Evolutionary conservation across 371 early-diverging fungal species (phyloP).

Genomic region (Rhizopus arrhizus): DNA sequence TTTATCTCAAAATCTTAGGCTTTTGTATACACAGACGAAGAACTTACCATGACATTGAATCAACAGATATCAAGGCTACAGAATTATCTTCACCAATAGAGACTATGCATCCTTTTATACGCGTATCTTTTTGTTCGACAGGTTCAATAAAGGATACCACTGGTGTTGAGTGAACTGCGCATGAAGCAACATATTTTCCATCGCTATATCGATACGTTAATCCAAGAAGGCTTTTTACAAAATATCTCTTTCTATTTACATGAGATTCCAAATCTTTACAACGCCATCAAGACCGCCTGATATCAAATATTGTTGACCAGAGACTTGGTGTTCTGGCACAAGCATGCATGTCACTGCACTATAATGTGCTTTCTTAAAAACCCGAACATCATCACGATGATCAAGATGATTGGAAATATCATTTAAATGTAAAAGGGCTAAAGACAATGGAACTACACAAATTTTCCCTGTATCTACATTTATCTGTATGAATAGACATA

Average conservation of each 20-base stretch:
- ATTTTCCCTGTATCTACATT: slow-evolving; percentile 57
- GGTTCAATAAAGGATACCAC: slow-evolving; percentile 66
- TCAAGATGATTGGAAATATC: slow-evolving; percentile 31
- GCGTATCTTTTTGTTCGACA: slow-evolving; percentile 59
- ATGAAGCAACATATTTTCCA: slow-evolving; percentile 66
- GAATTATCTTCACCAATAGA: slow-evolving; percentile 74
- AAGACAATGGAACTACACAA: slow-evolving; percentile 49
- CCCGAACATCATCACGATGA: slow-evolving; percentile 23
- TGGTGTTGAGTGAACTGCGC: slow-evolving; percentile 62
- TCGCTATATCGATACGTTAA: slow-evolving; percentile 38
- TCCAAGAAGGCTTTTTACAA: neutral
- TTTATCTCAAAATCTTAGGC: neutral
- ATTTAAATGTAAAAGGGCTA: slow-evolving; percentile 45
- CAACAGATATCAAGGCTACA: slow-evolving; percentile 71
- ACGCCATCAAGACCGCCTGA: slow-evolving; percentile 72
- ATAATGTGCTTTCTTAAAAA: slow-evolving; percentile 51
- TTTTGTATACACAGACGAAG: neutral
- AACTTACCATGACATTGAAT: slow-evolving; percentile 71
- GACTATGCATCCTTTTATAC: slow-evolving; percentile 63
- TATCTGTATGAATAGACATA: neutral
- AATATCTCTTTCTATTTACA: slow-evolving; percentile 46
- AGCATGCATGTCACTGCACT: slow-evolving; percentile 62
- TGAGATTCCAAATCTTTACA: slow-evolving; percentile 77
- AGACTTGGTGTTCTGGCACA: slow-evolving; percentile 52
- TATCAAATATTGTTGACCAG: slow-evolving; percentile 56